A percentile compares a stretch with the other conserved stretches of the same genome.
These are phyloP conservation scores for Pichia cephalocereana DNA, from an alignment of 805 yeast genomes.

Conservation along the genomic window DNA sequence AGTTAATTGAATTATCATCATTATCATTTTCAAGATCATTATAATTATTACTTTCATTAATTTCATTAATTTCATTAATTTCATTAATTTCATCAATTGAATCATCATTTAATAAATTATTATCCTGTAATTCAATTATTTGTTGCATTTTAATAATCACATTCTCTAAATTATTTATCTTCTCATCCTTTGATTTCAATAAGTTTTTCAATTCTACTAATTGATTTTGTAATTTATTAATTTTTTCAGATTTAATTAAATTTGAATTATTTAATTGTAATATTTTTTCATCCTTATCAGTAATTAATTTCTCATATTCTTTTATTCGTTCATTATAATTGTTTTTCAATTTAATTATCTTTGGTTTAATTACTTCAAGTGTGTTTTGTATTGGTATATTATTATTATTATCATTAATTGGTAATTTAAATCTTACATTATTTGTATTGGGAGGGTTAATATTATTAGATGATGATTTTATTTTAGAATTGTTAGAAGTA, in stretches of 20 bases:
- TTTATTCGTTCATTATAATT: not conserved
- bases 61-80: no score
- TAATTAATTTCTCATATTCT: constrained; percentile 4
- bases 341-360: not conserved
- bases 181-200: constrained; percentile 5
- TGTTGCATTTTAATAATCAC: not conserved
- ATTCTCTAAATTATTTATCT: constrained; percentile 2
- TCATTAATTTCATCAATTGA: no score
- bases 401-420: not conserved
- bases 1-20: not conserved
- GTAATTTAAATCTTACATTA: not conserved
- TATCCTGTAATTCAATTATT: not conserved
- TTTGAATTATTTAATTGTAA: not conserved
- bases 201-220: constrained; percentile 2
- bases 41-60: not conserved
- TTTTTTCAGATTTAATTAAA: not conserved
- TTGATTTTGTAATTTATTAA: not conserved
- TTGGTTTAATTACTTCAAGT: not conserved
- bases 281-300: constrained; percentile 7
- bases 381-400: not conserved
- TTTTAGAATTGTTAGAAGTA: not conserved
- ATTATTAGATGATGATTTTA: no score
- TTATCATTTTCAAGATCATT: constrained; percentile 1
- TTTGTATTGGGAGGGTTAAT: not conserved
- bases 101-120: not conserved